Conservation (phyloP, 352 stramenopile genomes). For the Aphanomyces euteiches region DNA sequence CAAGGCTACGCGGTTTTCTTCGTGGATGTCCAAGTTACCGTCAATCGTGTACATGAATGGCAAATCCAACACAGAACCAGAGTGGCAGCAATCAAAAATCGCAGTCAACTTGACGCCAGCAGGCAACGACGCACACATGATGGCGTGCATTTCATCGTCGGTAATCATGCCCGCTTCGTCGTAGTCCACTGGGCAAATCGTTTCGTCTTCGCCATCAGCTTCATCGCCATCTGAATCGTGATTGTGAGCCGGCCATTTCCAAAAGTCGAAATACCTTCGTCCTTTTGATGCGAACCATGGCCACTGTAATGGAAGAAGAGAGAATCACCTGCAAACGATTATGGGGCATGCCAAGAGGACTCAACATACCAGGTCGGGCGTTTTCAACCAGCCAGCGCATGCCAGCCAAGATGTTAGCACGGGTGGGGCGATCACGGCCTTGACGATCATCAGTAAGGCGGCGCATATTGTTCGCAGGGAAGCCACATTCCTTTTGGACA, state of each 20-base stretch:
- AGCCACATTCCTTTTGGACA: conserved; percentile 24
- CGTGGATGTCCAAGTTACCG: conserved; percentile 29
- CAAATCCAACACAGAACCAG: conserved; percentile 60
- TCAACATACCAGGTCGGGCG: background rate
- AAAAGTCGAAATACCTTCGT: conserved; percentile 14
- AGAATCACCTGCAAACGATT: conserved; percentile 22
- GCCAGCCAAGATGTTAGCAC: conserved; percentile 39
- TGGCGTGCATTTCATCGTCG: conserved; percentile 45
- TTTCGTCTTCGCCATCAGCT: conserved; percentile 51
- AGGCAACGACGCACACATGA: conserved; percentile 34
- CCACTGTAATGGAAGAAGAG: conserved; percentile 36
- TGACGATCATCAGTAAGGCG: conserved; percentile 39
- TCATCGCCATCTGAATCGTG: conserved; percentile 40
- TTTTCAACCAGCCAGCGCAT: conserved; percentile 35
- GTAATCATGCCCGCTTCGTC: conserved; percentile 39
- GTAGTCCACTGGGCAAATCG: conserved; percentile 49
- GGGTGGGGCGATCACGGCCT: conserved; percentile 30
- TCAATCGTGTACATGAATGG: conserved; percentile 50
- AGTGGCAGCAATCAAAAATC: conserved; percentile 67
- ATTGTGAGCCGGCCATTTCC: conserved; percentile 25
- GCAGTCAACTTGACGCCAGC: conserved; percentile 41
- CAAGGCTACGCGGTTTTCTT: conserved; percentile 18
- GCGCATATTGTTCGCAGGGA: conserved; percentile 34
- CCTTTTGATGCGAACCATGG: conserved; percentile 39
- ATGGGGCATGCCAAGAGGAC: background rate